Evolutionary conservation across 805 yeast genomes (phyloP).

Genomic region (Sungouiella blattae): DNA sequence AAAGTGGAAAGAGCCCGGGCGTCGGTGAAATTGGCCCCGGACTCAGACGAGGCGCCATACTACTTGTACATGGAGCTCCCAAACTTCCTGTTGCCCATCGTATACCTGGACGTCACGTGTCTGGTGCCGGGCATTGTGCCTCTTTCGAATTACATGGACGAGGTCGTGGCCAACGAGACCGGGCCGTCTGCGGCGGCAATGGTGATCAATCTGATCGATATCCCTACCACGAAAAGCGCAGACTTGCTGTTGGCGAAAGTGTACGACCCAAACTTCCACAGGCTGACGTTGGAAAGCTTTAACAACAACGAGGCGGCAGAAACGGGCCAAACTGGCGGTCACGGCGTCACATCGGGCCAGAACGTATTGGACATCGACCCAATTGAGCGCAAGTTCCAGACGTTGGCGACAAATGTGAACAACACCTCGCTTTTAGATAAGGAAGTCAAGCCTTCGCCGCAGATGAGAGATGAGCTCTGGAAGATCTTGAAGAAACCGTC

Average conservation of each 20-base stretch:
- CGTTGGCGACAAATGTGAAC: conserved; percentile 73
- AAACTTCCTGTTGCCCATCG: conserved; percentile 68
- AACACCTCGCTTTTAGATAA: conserved; percentile 60
- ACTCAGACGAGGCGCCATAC: conserved; percentile 11
- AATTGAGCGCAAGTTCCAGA: conserved; percentile 81
- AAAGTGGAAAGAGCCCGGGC: conserved; percentile 41
- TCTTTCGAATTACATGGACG: conserved; percentile 5
- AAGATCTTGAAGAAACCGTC: conserved; percentile 75
- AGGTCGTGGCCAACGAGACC: background rate
- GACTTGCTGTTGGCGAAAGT: conserved; percentile 27
- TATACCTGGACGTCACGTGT: conserved; percentile 58
- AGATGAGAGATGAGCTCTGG: conserved; percentile 68
- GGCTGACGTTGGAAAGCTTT: conserved; percentile 8
- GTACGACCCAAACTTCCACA: conserved; percentile 43
- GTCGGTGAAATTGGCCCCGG: background rate
- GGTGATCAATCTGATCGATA: conserved; percentile 31
- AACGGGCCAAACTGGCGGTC: background rate
- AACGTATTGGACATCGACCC: conserved; percentile 51
- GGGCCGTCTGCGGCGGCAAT: conserved; percentile 28
- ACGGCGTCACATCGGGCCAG: background rate
- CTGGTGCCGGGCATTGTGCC: conserved; percentile 5
- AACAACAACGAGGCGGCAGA: conserved; percentile 4
- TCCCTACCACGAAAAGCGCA: conserved; percentile 18
- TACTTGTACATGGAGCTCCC: conserved; percentile 44
- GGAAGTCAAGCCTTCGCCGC: conserved; percentile 86